A percentile compares a stretch with the other conserved stretches of the same genome.
phyloP scores from a whole-genome alignment of 2,329 filamentous ascomycete species.

The Alternaria tenuissima region DNA sequence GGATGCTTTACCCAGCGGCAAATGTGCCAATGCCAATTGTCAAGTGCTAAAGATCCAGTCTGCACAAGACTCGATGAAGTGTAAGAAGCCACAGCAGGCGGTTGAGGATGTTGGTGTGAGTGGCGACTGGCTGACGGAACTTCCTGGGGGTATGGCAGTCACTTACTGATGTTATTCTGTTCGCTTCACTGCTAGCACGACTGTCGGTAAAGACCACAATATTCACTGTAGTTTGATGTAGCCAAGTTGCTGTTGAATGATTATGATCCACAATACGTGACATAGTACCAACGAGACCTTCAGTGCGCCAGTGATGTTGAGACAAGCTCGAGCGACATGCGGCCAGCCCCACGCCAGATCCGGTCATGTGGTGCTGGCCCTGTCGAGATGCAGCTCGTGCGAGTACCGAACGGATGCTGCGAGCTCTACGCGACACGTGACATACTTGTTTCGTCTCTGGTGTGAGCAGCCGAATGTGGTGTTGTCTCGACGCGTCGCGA shows the following conservation, averaged over 20 bases:
- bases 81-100: constrained; percentile 55
- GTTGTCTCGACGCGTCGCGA: neutral
- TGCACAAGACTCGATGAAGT: constrained; percentile 33
- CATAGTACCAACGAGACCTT: neutral
- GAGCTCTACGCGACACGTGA: neutral
- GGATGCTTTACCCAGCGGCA: constrained; percentile 38
- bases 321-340: constrained; percentile 4
- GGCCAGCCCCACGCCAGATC: neutral
- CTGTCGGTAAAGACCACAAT: no score
- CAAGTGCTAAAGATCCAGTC: constrained; percentile 42
- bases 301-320: neutral
- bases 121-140: constrained; percentile 38
- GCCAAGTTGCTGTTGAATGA: neutral
- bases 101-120: constrained; percentile 54
- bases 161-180: constrained; percentile 15
- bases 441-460: neutral
- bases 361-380: neutral
- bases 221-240: neutral
- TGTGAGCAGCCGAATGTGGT: neutral
- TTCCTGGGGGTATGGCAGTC: constrained; percentile 39
- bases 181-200: neutral
- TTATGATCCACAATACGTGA: neutral
- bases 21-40: constrained; percentile 43
- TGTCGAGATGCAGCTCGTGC: neutral
- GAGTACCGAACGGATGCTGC: neutral